A percentile compares a stretch with the other conserved stretches of the same genome.
phyloP scores from a whole-genome alignment of 495 filamentous ascomycete genomes.

The Poronia punctata region DNA sequence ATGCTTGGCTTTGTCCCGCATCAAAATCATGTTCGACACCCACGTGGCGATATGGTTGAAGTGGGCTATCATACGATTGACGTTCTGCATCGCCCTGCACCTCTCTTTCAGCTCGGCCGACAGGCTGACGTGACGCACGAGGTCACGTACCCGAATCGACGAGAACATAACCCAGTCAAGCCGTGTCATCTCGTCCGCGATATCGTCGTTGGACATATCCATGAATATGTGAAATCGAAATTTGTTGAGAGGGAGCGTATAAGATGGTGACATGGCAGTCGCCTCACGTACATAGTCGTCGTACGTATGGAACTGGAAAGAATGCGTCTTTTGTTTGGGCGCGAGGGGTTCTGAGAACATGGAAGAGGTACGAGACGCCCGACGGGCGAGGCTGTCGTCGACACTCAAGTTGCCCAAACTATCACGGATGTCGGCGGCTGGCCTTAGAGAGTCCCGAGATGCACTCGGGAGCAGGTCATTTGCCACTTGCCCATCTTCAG shows the following conservation, averaged over 20 bases:
- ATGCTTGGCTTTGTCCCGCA: slow-evolving; percentile 95
- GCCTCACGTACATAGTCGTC: slow-evolving; percentile 73
- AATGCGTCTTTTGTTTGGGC: slow-evolving; percentile 20
- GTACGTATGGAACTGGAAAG: slow-evolving; percentile 51
- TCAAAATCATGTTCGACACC: slow-evolving; percentile 83
- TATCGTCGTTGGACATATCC: slow-evolving; percentile 68
- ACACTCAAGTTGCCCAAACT: slow-evolving; percentile 38
- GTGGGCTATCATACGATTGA: slow-evolving; percentile 88
- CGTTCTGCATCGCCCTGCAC: slow-evolving; percentile 71
- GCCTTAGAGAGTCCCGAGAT: slow-evolving; percentile 14
- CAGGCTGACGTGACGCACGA: slow-evolving; percentile 83
- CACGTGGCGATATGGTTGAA: slow-evolving; percentile 94
- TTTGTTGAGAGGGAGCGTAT: slow-evolving; percentile 58
- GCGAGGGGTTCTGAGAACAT: slow-evolving; percentile 15
- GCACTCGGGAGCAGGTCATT: slow-evolving; percentile 7
- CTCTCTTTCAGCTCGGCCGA: slow-evolving; percentile 64
- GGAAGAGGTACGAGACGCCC: slow-evolving; percentile 41
- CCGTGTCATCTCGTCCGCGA: slow-evolving; percentile 85
- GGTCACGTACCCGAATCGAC: slow-evolving; percentile 88
- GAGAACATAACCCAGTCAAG: slow-evolving; percentile 98
- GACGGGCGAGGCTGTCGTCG: slow-evolving; percentile 37
- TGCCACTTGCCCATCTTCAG: slow-evolving; percentile 18
- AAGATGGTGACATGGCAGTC: slow-evolving; percentile 54
- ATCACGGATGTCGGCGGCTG: slow-evolving; percentile 29
- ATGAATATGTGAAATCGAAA: slow-evolving; percentile 77